These are phyloP conservation scores for Apiospora phragmitis DNA, from an alignment of 2,329 filamentous ascomycete genomes.

Conservation along the genomic window DNA sequence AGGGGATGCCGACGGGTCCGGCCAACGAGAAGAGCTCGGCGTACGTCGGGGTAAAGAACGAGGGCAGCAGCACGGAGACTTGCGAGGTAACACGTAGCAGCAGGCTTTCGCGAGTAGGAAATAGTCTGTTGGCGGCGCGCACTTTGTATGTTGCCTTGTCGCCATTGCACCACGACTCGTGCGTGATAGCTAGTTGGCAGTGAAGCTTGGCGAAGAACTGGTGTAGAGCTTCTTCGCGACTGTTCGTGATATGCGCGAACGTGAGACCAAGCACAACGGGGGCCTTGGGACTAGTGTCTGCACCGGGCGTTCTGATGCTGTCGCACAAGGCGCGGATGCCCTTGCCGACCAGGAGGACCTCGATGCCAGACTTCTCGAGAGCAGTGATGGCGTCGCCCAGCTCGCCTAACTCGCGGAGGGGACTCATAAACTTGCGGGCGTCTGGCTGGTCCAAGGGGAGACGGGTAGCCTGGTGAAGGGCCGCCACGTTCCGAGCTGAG, in stretches of 20 bases:
- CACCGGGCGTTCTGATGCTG: background rate
- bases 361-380: background rate
- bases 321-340: background rate
- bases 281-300: background rate
- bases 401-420: background rate
- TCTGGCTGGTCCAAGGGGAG: background rate
- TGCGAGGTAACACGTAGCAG: background rate
- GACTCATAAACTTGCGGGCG: background rate
- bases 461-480: background rate
- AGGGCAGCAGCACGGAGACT: background rate
- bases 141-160: background rate
- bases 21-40: background rate
- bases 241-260: background rate
- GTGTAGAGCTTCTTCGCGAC: background rate
- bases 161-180: too few species aligned
- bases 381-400: background rate
- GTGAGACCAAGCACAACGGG: background rate
- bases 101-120: too few species aligned
- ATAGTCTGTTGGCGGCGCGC: too few species aligned
- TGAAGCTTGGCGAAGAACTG: background rate
- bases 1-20: background rate
- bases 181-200: background rate
- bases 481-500: background rate
- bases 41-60: background rate
- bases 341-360: background rate